Evolutionary conservation across 2,329 filamentous ascomycete genomes (phyloP).

Genomic region (Biscogniauxia marginata): DNA sequence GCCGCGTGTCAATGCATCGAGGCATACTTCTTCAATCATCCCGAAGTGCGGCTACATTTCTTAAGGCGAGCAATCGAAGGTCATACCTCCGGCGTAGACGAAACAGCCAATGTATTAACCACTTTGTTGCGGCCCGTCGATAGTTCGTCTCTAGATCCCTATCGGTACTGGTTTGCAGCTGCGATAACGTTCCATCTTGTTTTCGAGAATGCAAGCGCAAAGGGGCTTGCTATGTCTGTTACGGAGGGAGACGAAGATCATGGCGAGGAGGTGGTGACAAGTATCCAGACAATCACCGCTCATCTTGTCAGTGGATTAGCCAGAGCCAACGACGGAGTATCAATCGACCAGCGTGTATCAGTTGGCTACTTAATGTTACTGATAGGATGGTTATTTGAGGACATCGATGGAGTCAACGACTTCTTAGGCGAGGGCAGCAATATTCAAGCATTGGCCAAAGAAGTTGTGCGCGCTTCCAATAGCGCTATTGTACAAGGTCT

Average conservation of each 20-base stretch:
- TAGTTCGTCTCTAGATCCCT: conserved; percentile 69
- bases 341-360: conserved; percentile 57
- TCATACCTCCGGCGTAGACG: conserved; percentile 72
- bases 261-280: conserved; percentile 93
- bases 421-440: conserved; percentile 90
- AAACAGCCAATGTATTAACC: conserved; percentile 84
- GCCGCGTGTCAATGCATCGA: conserved; percentile 89
- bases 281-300: conserved; percentile 82
- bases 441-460: conserved; percentile 80
- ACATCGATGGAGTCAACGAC: conserved; percentile 87
- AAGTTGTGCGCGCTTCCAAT: conserved; percentile 60
- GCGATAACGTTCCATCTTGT: conserved; percentile 84
- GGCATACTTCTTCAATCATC: conserved; percentile 83
- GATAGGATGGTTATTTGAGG: conserved; percentile 87
- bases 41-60: conserved; percentile 81
- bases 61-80: conserved; percentile 85
- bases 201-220: conserved; percentile 76
- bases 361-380: conserved; percentile 89
- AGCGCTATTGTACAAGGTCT: conserved; percentile 75
- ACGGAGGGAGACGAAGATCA: conserved; percentile 85
- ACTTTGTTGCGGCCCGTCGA: conserved; percentile 71
- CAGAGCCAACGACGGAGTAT: conserved; percentile 64
- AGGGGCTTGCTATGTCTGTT: conserved; percentile 74
- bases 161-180: conserved; percentile 85
- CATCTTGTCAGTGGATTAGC: conserved; percentile 82